A percentile compares a stretch with the other conserved stretches of the same genome.
Evolutionary conservation across 1,139 yeast species (phyloP).

Genomic region (Pneumocystis jirovecii): DNA sequence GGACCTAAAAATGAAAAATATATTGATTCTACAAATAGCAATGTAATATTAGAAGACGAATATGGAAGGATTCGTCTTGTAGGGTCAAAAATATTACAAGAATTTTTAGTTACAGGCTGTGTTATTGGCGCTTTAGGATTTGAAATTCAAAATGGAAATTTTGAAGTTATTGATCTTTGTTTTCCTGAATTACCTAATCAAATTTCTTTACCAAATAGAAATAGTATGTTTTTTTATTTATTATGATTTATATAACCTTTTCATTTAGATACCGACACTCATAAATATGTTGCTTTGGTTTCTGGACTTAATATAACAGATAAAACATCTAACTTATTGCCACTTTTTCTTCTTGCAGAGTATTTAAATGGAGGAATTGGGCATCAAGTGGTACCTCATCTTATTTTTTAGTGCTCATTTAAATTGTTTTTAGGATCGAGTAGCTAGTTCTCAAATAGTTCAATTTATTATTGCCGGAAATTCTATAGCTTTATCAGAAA

Average conservation of each 20-base stretch:
- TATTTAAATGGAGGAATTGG: slow-evolving; percentile 59
- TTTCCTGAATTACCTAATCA: slow-evolving; percentile 57
- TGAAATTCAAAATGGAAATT: slow-evolving; percentile 70
- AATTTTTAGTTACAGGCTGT: slow-evolving; percentile 68
- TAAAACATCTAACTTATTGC: slow-evolving; percentile 31
- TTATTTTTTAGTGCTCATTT: not conserved
- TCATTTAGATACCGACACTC: not conserved
- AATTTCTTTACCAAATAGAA: slow-evolving; percentile 8
- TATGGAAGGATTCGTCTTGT: slow-evolving; percentile 70
- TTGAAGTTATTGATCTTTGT: slow-evolving; percentile 66
- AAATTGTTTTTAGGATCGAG: slow-evolving; percentile 18
- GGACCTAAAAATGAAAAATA: slow-evolving; percentile 27
- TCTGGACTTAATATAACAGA: slow-evolving; percentile 56
- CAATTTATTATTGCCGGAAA: slow-evolving; percentile 64
- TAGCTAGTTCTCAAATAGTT: slow-evolving; percentile 29
- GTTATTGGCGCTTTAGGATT: slow-evolving; percentile 76
- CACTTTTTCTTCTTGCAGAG: slow-evolving; percentile 51
- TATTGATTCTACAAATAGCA: slow-evolving; percentile 43
- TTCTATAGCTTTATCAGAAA: slow-evolving; percentile 30
- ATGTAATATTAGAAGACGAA: slow-evolving; percentile 75
- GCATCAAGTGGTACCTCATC: slow-evolving; percentile 16
- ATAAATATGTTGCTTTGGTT: slow-evolving; percentile 40
- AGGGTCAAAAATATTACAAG: slow-evolving; percentile 42
- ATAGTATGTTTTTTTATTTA: not conserved
- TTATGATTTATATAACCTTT: not conserved